Base-by-base conservation (phyloP, 805 yeast genomes). In the Wickerhamiella kurtzmanii region DNA sequence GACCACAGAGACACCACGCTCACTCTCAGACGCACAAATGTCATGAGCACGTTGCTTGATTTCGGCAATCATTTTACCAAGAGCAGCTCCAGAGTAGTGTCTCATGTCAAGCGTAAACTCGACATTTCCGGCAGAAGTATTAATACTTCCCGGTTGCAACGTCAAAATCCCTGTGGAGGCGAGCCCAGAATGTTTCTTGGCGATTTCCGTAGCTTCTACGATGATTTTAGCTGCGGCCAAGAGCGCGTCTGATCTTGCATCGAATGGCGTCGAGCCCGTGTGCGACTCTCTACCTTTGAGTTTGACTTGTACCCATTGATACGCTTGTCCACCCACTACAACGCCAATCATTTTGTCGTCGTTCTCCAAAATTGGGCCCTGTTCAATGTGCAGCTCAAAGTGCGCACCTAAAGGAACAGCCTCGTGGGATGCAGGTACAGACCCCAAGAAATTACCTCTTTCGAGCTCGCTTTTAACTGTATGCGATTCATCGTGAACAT, bases 321-420 rank as follows among this genome's bases (percentile, higher is more conserved):
- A 76, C 1, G 80, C 81, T 59, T 80, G 87, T 28, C 73, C 82
- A 32, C 82, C 82, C 11, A 67, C 67, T 8, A 80, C 86, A 41
- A 80, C 65, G 32, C 88, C 88, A 48, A 80, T 74, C 48, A 71
- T 70, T 55, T 74, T 74, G 3, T 69, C 56, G 28, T 69, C 70
- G 20, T 70, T 69, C 57, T 80, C 85, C 44, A 80, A 67, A 37
- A 79, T 69, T 11, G 87, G 87, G 4, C 88, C 88, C 61, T 80
- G 88, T 57, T 80, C 87, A 50, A 80, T 80, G 57, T 80, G 88
- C 46, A 80, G 66, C 60, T 80, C 88, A 59, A 80, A 80, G 61
- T 80, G 86, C 8, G 82, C 80, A 18, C 76, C 75, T 19, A 80
- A 63, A 18, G 41, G 41, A 8, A 38, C 18, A 4, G 41, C 22